Conservation (phyloP, 768 basidiomycete species). For the Suillus subluteus region DNA sequence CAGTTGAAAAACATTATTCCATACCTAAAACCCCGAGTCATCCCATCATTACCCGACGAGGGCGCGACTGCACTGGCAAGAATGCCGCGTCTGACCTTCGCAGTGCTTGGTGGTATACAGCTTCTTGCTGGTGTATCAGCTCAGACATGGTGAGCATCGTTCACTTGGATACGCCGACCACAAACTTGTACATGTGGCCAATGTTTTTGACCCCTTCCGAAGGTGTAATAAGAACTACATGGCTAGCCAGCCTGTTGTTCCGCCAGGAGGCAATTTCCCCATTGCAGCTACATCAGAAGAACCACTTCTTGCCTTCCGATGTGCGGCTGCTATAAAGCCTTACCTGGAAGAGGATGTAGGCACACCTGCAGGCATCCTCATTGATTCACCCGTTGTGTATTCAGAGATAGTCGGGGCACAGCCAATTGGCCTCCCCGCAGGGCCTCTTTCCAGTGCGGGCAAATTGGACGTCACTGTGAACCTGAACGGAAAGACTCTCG, state of each 20-base stretch:
- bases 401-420: conserved; percentile 49
- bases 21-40: background rate
- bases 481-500: conserved; percentile 46
- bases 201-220: background rate
- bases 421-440: conserved; percentile 39
- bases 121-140: conserved; percentile 24
- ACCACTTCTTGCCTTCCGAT: conserved; percentile 60
- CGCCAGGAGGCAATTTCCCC: conserved; percentile 56
- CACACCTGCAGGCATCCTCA: conserved; percentile 48
- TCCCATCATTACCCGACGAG: background rate
- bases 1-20: background rate
- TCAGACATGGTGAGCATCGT: conserved; percentile 32
- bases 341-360: conserved; percentile 58
- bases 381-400: conserved; percentile 56
- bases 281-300: conserved; percentile 38
- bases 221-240: conserved; percentile 66
- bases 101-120: conserved; percentile 14
- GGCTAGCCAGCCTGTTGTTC: conserved; percentile 41
- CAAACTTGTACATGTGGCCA: background rate
- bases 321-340: conserved; percentile 60
- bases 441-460: conserved; percentile 16
- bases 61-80: background rate
- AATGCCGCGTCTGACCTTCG: conserved; percentile 18
- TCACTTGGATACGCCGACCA: background rate
- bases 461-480: conserved; percentile 47